Conservation (phyloP, 495 filamentous ascomycete species). For the Annulohypoxylon nitens region DNA sequence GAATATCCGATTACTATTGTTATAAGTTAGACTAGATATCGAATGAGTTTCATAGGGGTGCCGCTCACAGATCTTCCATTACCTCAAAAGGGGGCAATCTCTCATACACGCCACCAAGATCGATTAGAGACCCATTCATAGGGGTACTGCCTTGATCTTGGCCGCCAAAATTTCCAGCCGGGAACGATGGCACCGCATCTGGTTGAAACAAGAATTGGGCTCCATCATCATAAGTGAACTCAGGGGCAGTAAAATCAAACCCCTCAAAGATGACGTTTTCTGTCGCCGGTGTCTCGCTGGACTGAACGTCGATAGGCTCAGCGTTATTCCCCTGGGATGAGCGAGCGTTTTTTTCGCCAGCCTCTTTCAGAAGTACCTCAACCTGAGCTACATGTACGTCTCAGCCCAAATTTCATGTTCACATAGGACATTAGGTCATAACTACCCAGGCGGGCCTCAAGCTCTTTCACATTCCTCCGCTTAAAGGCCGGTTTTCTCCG, state of each 20-base stretch:
- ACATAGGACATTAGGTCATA: not conserved
- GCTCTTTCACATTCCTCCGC: constrained; percentile 84
- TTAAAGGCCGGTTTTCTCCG: constrained; percentile 91
- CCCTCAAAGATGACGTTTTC: constrained; percentile 43
- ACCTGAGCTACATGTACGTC: constrained; percentile 57
- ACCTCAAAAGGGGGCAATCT: constrained; percentile 59
- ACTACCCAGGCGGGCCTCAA: constrained; percentile 83
- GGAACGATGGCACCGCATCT: constrained; percentile 20
- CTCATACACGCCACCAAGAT: constrained; percentile 59
- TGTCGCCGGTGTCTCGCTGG: constrained; percentile 22
- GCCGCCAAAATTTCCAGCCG: constrained; percentile 16
- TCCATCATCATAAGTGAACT: constrained; percentile 27
- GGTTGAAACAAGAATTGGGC: constrained; percentile 33
- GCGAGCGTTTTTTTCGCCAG: constrained; percentile 32
- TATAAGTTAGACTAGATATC: constrained; percentile 14
- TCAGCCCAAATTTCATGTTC: constrained; percentile 15
- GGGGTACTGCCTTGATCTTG: constrained; percentile 27
- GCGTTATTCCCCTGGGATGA: not conserved
- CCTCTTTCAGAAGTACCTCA: constrained; percentile 59
- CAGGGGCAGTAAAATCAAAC: constrained; percentile 38
- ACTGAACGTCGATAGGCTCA: constrained; percentile 13
- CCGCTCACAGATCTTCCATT: constrained; percentile 63
- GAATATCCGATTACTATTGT: constrained; percentile 55
- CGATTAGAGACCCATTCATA: constrained; percentile 50
- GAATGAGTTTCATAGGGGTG: not conserved